Percentiles rank a stretch among this genome's conserved stretches.
Evolutionary conservation across 1,139 yeast species (phyloP).

Genomic region (Hyphopichia pseudoburtonii): DNA sequence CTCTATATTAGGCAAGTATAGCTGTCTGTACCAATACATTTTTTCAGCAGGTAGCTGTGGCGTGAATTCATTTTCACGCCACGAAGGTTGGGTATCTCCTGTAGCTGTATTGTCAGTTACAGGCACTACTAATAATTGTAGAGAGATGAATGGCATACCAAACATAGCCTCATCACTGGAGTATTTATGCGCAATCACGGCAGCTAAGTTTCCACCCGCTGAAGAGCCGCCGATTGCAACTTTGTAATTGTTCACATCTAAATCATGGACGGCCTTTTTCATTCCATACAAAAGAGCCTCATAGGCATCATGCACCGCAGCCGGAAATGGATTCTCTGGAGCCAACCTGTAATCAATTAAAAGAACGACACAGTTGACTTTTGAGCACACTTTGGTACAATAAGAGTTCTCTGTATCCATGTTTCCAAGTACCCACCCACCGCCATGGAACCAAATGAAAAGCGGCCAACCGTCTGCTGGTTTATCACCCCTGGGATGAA

Average conservation of each 20-base stretch:
- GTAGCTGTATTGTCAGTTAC: constrained; percentile 50
- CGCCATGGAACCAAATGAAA: constrained; percentile 51
- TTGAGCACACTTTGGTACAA: constrained; percentile 42
- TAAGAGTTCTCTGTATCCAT: constrained; percentile 46
- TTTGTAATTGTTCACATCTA: constrained; percentile 30
- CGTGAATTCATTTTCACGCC: constrained; percentile 42
- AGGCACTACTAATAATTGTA: constrained; percentile 48
- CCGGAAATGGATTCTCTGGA: constrained; percentile 53
- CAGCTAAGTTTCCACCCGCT: constrained; percentile 50
- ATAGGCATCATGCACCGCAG: constrained; percentile 47
- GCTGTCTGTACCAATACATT: constrained; percentile 48
- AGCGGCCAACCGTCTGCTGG: constrained; percentile 48
- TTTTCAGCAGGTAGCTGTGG: constrained; percentile 50
- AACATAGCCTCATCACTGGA: constrained; percentile 22
- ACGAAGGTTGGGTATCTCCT: constrained; percentile 34
- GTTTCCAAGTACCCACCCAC: constrained; percentile 50
- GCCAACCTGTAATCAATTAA: constrained; percentile 47
- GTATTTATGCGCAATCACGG: constrained; percentile 40
- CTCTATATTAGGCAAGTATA: constrained; percentile 41
- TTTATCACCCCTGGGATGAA: constrained; percentile 33
- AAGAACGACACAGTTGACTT: constrained; percentile 35
- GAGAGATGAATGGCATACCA: constrained; percentile 35
- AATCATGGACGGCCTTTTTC: constrained; percentile 16
- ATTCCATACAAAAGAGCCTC: constrained; percentile 27
- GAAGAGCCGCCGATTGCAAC: constrained; percentile 50